Base-by-base conservation (phyloP, 1,139 yeast genomes). In the Sugiyamaella novakii region DNA sequence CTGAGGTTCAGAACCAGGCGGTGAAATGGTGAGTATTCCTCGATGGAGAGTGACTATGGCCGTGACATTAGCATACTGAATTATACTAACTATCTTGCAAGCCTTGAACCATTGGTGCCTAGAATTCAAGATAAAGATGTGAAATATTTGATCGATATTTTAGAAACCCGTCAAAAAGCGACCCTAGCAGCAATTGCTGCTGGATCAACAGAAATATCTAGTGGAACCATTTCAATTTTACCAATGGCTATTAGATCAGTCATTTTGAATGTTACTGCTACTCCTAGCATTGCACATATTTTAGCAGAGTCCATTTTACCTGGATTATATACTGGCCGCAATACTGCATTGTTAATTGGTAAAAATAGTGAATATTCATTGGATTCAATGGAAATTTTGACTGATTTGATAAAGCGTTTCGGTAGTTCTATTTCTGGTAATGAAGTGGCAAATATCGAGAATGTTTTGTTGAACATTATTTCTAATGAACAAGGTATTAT, bases 1-100 rank as follows among this genome's bases (percentile, higher is more conserved):
- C 88, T 5, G 95, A 87, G 59, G 94, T 88, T 1, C 88, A 87
- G 61, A 82, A 80, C 58, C 88, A 84, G 63, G 87, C 95, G 0
- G 79, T 86, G 35, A 81, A 73, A 64, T 83, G 70, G 75, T 83
- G 54, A 7, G 66, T 53, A 27, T 5, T 14, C 2, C 22, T n/a
- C n/a, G n/a, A n/a, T n/a, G n/a, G n/a, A n/a, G n/a, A n/a, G n/a
- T n/a, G n/a, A n/a, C n/a, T n/a, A n/a, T n/a, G n/a, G n/a, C n/a
- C n/a, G n/a, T n/a, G n/a, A n/a, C n/a, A n/a, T n/a, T n/a, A n/a
- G n/a, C n/a, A n/a, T n/a, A n/a, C n/a, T n/a, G n/a, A n/a, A n/a
- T n/a, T n/a, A n/a, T 30, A 15, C 36, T 37, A 30, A 36, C 36
- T 5, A 15, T 17, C 5, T 2, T 11, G 17, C 15, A 30, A 64